Evolutionary conservation across 257 asterid genomes (phyloP).

Genomic region (Linderniella brevidens): DNA sequence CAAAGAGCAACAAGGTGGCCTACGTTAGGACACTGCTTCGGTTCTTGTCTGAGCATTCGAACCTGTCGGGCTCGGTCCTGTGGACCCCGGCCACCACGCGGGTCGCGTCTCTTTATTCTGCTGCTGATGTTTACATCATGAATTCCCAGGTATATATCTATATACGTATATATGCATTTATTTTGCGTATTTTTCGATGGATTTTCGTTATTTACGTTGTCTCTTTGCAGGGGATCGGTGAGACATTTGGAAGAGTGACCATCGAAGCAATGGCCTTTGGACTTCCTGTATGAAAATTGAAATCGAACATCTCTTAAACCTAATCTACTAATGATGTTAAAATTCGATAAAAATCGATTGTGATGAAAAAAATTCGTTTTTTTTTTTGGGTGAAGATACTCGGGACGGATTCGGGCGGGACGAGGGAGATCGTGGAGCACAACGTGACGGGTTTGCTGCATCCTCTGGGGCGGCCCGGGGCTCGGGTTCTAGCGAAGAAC

Average conservation of each 20-base stretch:
- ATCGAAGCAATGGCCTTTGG: constrained; percentile 99
- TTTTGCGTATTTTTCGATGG: not conserved
- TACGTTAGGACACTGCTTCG: constrained; percentile 68
- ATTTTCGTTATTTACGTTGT: not conserved
- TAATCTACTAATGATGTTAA: not conserved
- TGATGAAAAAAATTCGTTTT: no score
- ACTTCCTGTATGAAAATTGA: constrained; percentile 54
- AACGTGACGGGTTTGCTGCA: constrained; percentile 76
- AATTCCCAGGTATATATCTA: constrained; percentile 76
- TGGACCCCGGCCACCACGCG: constrained; percentile 98
- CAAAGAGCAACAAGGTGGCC: constrained; percentile 74
- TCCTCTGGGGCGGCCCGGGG: constrained; percentile 73
- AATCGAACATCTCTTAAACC: not conserved
- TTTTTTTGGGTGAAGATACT: constrained; percentile 36
- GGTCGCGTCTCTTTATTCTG: constrained; percentile 85
- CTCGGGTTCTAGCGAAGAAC: constrained; percentile 45
- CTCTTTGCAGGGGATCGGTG: constrained; percentile 78
- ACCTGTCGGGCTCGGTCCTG: constrained; percentile 54
- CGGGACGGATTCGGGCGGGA: constrained; percentile 93
- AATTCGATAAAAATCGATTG: not conserved
- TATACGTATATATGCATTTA: no score
- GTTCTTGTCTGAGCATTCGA: constrained; percentile 37
- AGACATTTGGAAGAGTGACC: constrained; percentile 97
- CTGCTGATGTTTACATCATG: constrained; percentile 92
- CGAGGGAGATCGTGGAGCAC: constrained; percentile 75